These are phyloP conservation scores for Ogataea ganodermae DNA, from an alignment of 805 yeast genomes.

Conservation along the genomic window DNA sequence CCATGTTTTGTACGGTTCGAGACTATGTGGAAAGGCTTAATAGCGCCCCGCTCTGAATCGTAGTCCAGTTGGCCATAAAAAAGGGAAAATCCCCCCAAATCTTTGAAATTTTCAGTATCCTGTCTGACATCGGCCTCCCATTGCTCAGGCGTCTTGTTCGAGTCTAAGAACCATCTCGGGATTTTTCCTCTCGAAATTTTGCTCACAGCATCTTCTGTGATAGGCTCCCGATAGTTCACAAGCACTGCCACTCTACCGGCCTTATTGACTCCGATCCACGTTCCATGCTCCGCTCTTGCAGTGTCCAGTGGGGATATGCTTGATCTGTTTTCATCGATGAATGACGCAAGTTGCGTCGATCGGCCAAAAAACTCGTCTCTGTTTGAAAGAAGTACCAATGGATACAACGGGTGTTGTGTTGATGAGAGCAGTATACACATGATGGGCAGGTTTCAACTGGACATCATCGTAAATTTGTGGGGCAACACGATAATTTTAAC, in stretches of 20 bases:
- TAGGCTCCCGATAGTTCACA: conserved; percentile 67
- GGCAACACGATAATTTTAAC: too few relatives aligned
- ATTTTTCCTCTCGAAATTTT: conserved; percentile 47
- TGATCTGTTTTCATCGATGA: conserved; percentile 25
- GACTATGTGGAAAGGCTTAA: conserved; percentile 44
- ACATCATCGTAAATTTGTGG: too few relatives aligned
- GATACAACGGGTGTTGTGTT: conserved; percentile 68
- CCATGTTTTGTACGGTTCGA: conserved; percentile 48
- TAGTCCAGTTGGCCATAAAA: conserved; percentile 51
- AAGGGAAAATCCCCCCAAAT: conserved; percentile 65
- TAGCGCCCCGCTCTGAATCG: conserved; percentile 25
- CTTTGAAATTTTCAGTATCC: conserved; percentile 31
- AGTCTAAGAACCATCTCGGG: conserved; percentile 42
- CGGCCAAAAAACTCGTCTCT: conserved; percentile 84
- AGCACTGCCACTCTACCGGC: conserved; percentile 67
- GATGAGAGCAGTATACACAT: conserved; percentile 85
- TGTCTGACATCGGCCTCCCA: conserved; percentile 45
- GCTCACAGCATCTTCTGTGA: conserved; percentile 24
- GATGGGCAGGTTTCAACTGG: background rate
- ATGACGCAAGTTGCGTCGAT: conserved; percentile 62
- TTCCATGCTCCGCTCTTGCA: conserved; percentile 74
- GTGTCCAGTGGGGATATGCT: conserved; percentile 74
- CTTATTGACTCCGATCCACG: conserved; percentile 79
- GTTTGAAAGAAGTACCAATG: conserved; percentile 76
- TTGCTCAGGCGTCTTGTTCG: conserved; percentile 36